phyloP scores from a whole-genome alignment of 768 basidiomycete genomes.

The Coprinopsis marcescibilis region DNA sequence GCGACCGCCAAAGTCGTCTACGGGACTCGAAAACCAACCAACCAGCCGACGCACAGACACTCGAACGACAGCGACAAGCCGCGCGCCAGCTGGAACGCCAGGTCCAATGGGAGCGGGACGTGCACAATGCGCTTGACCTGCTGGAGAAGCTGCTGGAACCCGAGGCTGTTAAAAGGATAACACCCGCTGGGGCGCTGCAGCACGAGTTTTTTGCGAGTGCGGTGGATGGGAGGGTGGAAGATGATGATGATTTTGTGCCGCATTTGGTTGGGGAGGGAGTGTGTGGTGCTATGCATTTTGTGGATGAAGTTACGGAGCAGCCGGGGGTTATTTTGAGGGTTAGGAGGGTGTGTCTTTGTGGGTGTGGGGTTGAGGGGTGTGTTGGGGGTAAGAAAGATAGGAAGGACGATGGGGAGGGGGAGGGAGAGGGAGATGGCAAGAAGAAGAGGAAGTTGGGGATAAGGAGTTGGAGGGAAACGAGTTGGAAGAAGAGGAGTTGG shows the following conservation, averaged over 20 bases:
- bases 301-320: constrained; percentile 52
- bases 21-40: constrained; percentile 5
- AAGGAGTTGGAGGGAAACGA: too few relatives aligned
- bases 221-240: constrained; percentile 7
- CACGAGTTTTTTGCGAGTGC: constrained; percentile 68
- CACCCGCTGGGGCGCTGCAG: constrained; percentile 67
- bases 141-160: constrained; percentile 69
- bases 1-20: too few relatives aligned
- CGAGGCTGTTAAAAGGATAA: constrained; percentile 71
- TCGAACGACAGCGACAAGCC: constrained; percentile 7
- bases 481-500: constrained; percentile 19
- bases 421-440: constrained; percentile 3
- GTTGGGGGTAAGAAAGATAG: too few relatives aligned
- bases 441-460: constrained; percentile 19
- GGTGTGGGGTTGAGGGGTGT: constrained; percentile 15
- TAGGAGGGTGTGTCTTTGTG: constrained; percentile 23
- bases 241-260: constrained; percentile 55
- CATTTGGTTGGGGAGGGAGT: constrained; percentile 64
- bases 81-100: constrained; percentile 5
- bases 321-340: constrained; percentile 42
- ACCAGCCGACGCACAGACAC: constrained; percentile 12
- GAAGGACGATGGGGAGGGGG: constrained; percentile 20
- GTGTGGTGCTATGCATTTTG: constrained; percentile 57
- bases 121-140: constrained; percentile 70
- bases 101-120: constrained; percentile 43